These are phyloP conservation scores for Botrytis byssoidea DNA, from an alignment of 2,329 filamentous ascomycete species.

Conservation along the genomic window DNA sequence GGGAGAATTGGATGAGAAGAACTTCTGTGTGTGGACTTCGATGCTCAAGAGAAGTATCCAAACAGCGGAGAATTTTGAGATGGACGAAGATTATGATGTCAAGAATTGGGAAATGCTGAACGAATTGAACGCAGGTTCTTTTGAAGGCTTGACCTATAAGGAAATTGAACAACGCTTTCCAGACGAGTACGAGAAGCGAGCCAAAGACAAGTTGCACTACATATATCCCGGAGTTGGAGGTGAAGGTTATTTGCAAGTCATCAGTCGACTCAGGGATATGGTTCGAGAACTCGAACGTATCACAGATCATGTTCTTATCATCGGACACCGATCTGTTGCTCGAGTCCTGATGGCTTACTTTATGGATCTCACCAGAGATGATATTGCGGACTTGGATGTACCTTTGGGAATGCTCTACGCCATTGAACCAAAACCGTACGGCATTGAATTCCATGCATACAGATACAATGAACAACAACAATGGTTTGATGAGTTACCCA, in stretches of 20 bases:
- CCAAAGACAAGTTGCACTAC: conserved; percentile 87
- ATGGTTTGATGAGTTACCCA: conserved; percentile 82
- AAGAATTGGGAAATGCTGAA: conserved; percentile 99
- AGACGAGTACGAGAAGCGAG: conserved; percentile 78
- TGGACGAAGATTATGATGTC: conserved; percentile 89
- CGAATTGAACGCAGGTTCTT: conserved; percentile 87
- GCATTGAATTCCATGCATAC: conserved; percentile 95
- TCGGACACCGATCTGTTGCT: conserved; percentile 89
- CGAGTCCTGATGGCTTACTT: conserved; percentile 95
- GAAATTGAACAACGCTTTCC: conserved; percentile 79
- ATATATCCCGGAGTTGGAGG: conserved; percentile 95
- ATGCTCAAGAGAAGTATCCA: conserved; percentile 91
- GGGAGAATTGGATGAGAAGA: conserved; percentile 71
- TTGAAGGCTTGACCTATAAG: conserved; percentile 93
- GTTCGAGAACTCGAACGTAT: conserved; percentile 97
- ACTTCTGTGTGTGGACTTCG: conserved; percentile 97
- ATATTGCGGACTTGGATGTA: conserved; percentile 92
- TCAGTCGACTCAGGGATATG: conserved; percentile 90
- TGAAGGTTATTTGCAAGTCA: conserved; percentile 95
- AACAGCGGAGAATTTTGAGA: conserved; percentile 84
- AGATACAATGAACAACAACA: conserved; percentile 75
- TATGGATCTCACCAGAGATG: conserved; percentile 83
- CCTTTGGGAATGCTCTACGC: conserved; percentile 92
- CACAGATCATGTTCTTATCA: conserved; percentile 89
- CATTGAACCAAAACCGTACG: conserved; percentile 96